These are phyloP conservation scores for Capillidium heterosporum DNA, from an alignment of 371 early-diverging fungal genomes.

Conservation along the genomic window DNA sequence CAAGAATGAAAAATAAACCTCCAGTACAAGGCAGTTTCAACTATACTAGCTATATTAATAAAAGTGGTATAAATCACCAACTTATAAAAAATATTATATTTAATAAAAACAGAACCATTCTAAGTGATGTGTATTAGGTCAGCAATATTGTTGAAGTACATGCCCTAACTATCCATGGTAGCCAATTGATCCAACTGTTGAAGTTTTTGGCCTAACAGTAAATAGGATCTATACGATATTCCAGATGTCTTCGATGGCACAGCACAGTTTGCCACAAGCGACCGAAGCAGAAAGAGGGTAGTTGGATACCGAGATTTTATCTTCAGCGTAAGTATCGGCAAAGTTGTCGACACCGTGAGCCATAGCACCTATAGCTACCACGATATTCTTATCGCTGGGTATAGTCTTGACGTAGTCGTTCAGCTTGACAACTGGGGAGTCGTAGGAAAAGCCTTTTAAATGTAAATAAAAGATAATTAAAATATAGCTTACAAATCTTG, in stretches of 20 bases:
- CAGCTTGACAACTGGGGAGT: conserved; percentile 72
- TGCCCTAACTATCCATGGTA: too few species aligned
- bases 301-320: conserved; percentile 86
- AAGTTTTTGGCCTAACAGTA: too few species aligned
- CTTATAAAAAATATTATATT: too few species aligned
- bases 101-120: too few species aligned
- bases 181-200: too few species aligned
- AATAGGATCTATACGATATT: conserved; percentile 40
- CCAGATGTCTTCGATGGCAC: conserved; percentile 74
- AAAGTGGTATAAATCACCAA: too few species aligned
- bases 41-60: too few species aligned
- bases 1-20: too few species aligned
- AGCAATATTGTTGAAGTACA: too few species aligned
- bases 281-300: conserved; percentile 92
- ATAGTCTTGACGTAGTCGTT: conserved; percentile 62
- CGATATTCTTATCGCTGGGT: conserved; percentile 58
- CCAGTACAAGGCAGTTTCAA: too few species aligned
- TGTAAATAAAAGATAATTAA: background rate
- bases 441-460: conserved; percentile 66
- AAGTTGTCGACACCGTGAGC: conserved; percentile 92
- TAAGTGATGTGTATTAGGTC: too few species aligned
- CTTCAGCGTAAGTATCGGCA: conserved; percentile 86
- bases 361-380: conserved; percentile 89
- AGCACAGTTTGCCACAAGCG: conserved; percentile 80
- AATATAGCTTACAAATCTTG: conserved; percentile 48